Evolutionary conservation across 1,284 basidiomycete species (phyloP).

Genomic region (Sanguinoderma infundibulare): DNA sequence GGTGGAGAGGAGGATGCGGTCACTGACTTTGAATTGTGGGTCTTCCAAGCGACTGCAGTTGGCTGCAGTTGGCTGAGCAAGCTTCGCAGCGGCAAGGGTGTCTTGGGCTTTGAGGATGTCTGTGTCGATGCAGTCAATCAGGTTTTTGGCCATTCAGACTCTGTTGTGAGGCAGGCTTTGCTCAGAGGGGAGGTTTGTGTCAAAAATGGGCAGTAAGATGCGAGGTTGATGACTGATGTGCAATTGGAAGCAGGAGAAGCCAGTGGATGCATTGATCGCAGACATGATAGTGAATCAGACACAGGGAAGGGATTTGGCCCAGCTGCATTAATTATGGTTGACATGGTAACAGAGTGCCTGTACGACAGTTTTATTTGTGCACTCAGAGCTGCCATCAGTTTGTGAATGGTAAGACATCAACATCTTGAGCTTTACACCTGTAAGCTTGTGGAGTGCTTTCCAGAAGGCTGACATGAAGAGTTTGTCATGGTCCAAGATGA

Average conservation of each 20-base stretch:
- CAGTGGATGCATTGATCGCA: conserved; percentile 36
- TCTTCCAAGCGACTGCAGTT: background rate
- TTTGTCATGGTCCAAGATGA: conserved; percentile 41
- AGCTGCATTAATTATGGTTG: conserved; percentile 46
- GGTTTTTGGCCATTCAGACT: background rate
- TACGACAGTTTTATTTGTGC: conserved; percentile 30
- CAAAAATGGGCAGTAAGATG: conserved; percentile 29
- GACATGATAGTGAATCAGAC: conserved; percentile 47
- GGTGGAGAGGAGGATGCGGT: conserved; percentile 36
- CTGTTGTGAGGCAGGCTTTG: background rate
- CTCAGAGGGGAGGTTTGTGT: no score
- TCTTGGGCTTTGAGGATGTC: conserved; percentile 25
- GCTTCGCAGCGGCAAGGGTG: conserved; percentile 21
- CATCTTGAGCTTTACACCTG: conserved; percentile 42
- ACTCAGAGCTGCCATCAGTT: conserved; percentile 31
- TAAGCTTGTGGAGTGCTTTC: conserved; percentile 39
- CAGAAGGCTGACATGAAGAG: conserved; percentile 50
- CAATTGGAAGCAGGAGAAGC: conserved; percentile 41
- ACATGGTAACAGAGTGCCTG: conserved; percentile 42
- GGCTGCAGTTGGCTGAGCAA: conserved; percentile 14
- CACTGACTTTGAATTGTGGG: conserved; percentile 22
- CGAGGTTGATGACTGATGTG: conserved; percentile 31
- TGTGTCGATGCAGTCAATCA: conserved; percentile 9
- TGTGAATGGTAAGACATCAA: conserved; percentile 50
- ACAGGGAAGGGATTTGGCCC: conserved; percentile 40